Evolutionary conservation across 2,329 filamentous ascomycete species (phyloP), one percentile per base, ranked within the genome.

Genomic region (Hortaea werneckii): DNA sequence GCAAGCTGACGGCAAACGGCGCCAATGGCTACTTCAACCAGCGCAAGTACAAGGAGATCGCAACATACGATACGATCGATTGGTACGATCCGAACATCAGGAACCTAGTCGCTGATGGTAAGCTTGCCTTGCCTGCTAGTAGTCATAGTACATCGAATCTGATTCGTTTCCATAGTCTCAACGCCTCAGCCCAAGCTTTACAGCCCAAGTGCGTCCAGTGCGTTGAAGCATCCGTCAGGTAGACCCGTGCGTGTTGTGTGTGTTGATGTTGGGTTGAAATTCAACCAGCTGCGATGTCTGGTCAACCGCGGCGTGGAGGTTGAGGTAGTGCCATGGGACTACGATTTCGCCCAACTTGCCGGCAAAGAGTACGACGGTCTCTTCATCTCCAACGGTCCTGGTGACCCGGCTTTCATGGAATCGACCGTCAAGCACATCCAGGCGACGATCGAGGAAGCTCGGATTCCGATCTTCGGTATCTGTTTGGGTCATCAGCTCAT

Each of bases 251-350:
- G 89, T 63, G 82, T 98, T 50, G 75, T 96, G 42, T 95, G 88
- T 65, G 79, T 98, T 57, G 92, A 98, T 71, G 90, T 98, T 57
- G 92, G 92, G 65, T 82, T 96, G 75, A 98, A 98, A 71, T 95
- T 87, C 72, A 98, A 96, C 72, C 92, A 98, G 72, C 77, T 98
- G 58, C 80, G 92, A 56, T 98, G 92, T 71, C 82, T 98, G 59
- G 75, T 98, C 49, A 83, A 81, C 59, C 82, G 92, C 57, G 92
- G 92, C 45, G 85, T 96, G 46, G 92, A 98, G 65, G 89, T 96
- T 42, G 72, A 95, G 54, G 87, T 95, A 46, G 89, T 92, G 53
- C 92, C 92, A 7, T 98, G 90, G 89, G 82, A 98, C 70, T 88
- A 95, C 62, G 84, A 96, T 66, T 88, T 96, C 65, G 80, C 83